Evolutionary conservation across 106 monocot species (phyloP).

Genomic region (Dioscorea dumetorum): DNA sequence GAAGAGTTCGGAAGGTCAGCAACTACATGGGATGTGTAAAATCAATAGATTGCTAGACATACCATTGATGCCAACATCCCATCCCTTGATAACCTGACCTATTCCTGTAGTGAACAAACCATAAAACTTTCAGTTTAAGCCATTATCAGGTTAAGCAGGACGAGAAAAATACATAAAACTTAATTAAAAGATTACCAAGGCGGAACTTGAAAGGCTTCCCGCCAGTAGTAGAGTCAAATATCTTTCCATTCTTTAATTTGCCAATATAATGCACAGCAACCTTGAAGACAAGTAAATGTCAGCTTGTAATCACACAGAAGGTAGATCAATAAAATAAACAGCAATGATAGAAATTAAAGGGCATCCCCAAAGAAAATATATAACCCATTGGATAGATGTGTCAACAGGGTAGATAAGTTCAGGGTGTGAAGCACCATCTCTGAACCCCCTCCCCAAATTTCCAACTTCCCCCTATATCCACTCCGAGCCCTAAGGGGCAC

Average conservation of each 20-base stretch:
- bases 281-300: conserved; percentile 15
- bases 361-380: background rate
- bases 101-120: conserved; percentile 43
- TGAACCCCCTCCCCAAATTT: no score
- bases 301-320: background rate
- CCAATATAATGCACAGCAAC: conserved; percentile 81
- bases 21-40: background rate
- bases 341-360: background rate
- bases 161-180: background rate
- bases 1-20: background rate
- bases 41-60: background rate
- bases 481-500: no score
- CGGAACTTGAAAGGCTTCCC: conserved; percentile 70
- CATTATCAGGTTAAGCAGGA: background rate
- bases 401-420: no score
- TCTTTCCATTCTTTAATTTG: conserved; percentile 77
- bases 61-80: conserved; percentile 90
- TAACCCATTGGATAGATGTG: background rate
- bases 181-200: conserved; percentile 46
- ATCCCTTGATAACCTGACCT: conserved; percentile 89
- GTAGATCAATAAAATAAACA: background rate
- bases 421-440: no score
- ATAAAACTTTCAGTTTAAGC: background rate
- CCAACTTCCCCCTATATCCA: no score
- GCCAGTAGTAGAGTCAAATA: conserved; percentile 75